Evolutionary conservation across 306 rosid genomes (phyloP).

Genomic region (Mucuna pruriens): DNA sequence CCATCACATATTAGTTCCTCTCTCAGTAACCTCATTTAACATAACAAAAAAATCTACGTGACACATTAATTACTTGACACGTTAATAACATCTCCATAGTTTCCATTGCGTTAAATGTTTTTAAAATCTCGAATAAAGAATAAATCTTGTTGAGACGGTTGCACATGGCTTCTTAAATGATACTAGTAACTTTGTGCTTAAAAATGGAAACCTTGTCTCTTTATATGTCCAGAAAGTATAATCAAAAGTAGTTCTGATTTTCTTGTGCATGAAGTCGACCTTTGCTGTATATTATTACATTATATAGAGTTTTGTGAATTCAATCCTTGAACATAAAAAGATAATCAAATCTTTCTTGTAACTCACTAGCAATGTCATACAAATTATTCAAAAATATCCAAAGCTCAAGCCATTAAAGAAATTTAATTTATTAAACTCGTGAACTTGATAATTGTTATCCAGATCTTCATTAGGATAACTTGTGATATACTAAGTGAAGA

Average conservation of each 20-base stretch:
- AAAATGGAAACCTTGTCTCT: not conserved
- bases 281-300: not conserved
- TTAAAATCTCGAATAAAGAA: no score
- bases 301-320: not conserved
- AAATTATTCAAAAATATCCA: not conserved
- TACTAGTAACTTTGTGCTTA: not conserved
- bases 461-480: not conserved
- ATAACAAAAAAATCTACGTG: not conserved
- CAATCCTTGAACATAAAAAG: not conserved
- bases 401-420: not conserved
- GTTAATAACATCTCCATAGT: not conserved
- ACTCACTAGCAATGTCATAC: not conserved
- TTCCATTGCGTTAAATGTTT: no score
- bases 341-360: not conserved
- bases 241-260: not conserved
- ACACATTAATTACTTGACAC: not conserved
- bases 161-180: not conserved
- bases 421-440: not conserved
- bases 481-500: not conserved
- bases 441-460: not conserved
- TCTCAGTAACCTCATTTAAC: not conserved
- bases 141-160: not conserved
- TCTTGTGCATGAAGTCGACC: not conserved
- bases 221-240: not conserved
- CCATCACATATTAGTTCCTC: no score